Base-by-base conservation (phyloP, 768 basidiomycete genomes). In the Holtermanniella nyarrowii region DNA sequence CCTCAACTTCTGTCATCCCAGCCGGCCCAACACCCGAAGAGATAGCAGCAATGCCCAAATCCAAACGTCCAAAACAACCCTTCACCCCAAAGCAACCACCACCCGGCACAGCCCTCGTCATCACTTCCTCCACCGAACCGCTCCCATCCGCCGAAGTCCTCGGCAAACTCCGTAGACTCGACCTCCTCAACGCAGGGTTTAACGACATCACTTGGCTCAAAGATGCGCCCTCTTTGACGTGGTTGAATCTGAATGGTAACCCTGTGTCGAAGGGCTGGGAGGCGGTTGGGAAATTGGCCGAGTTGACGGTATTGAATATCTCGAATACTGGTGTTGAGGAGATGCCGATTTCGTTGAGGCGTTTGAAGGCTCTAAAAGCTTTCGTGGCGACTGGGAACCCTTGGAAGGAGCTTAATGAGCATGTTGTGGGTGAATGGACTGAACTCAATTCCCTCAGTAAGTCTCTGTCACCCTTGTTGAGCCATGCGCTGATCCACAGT, bases 371-470 rank as follows among this genome's bases (percentile, higher is more conserved):
- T 22, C 43, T 67, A 22, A 67, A 67, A 53, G 65, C 65, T 26
- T 16, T 67, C 4, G 65, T 67, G 12, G 65, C 60, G 20, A 67
- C 64, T 62, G 58, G 56, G 43, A 64, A 64, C 39, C 53, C 52
- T n/a, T 67, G 65, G 65, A 45, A 44, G 20, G 42, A 46, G 5
- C 44, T 67, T 1, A 59, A 64, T 40, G 48, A 48, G 16, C 55
- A 58, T 2, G 61, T 67, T 0, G 42, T 67, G 7, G 14, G 25
- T 3, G 43, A 41, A 14, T 67, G 65, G 65, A 60, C 46, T 24
- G 60, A 67, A 27, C 53, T 67, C 25, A 67, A 67, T 26, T 67
- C 65, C 16, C 49, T 67, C 18, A 67, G 65, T 67, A 44, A 46
- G 65, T 56, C 44, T 48, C 10, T 27, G 16, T 37, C 26, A n/a